Evolutionary conservation across 768 basidiomycete genomes (phyloP), one percentile per base, ranked within the genome.

Genomic region (Suillus clintonianus): DNA sequence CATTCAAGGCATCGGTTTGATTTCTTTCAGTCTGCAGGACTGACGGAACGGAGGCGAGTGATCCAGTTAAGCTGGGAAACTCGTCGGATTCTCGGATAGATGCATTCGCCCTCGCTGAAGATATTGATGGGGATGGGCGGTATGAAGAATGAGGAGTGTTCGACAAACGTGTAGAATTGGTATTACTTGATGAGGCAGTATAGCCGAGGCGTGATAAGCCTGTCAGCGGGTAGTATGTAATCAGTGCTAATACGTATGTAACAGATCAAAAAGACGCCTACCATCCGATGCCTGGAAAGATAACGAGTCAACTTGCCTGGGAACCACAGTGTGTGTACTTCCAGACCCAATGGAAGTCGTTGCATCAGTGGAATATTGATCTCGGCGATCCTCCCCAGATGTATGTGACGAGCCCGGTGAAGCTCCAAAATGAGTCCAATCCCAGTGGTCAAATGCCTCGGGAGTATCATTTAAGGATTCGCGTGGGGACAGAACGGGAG

Each of bases 401-500:
- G 56, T 30, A 24, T 57, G 56, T 27, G 56, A 57, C 27, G 24
- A 41, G 56, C 17, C 19, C 2, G 56, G 11, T 7, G 56, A 57
- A 41, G 39, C 39, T 30, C 39, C 39, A 57, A 57, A 57, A 41
- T 41, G 56, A 57, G 56, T 57, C 56, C 56, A 57, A 11, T 57
- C 56, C 56, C 56, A 57, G 17, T 10, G 27, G 5, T 57, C 56
- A 30, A 64, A 62, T 42, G 64, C 24, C 19, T 64, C 63, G 30
- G 59, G 30, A 36, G 53, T 53, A 36, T 64, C n/a, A 27, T 62
- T 63, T 39, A 75, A 68, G 56, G 66, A 61, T 32, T 51, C 69
- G 60, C 71, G 14, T 14, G 71, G 69, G 58, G 75, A 74, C 63
- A 68, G 67, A 65, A 69, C 62, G 27, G 76, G 55, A 42, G 76